Conservation (phyloP, 768 basidiomycete genomes). For the Lanmaoa rubissima region DNA sequence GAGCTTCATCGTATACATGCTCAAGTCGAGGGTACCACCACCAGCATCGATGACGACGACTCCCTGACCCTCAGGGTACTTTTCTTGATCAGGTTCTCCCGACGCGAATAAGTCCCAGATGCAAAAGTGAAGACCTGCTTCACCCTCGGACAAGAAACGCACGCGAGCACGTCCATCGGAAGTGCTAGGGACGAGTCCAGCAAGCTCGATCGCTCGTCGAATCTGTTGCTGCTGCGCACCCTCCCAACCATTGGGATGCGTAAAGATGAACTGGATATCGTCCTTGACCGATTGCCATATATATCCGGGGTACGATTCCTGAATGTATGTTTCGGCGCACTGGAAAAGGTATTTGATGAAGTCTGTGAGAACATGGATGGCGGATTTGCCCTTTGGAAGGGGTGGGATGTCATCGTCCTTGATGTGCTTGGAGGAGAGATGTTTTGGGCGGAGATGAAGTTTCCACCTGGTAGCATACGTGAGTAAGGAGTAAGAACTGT, state of each 20-base stretch:
- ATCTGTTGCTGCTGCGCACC: slow-evolving; percentile 52
- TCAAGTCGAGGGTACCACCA: slow-evolving; percentile 41
- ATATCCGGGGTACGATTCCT: slow-evolving; percentile 40
- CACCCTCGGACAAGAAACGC: slow-evolving; percentile 57
- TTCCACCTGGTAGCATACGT: slow-evolving; percentile 28
- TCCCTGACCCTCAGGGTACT: slow-evolving; percentile 24
- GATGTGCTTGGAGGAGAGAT: slow-evolving; percentile 25
- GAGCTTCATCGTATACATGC: slow-evolving; percentile 38
- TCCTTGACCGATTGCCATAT: slow-evolving; percentile 43
- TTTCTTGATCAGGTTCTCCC: slow-evolving; percentile 6
- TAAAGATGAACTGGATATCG: slow-evolving; percentile 48
- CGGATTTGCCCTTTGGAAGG: slow-evolving; percentile 39
- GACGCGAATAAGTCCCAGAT: slow-evolving; percentile 34
- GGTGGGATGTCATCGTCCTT: slow-evolving; percentile 34
- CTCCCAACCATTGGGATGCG: slow-evolving; percentile 66
- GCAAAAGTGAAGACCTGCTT: slow-evolving; percentile 58
- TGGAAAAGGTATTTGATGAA: slow-evolving; percentile 43
- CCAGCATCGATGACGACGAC: slow-evolving; percentile 51
- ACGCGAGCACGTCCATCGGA: slow-evolving; percentile 39
- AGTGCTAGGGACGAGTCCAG: slow-evolving; percentile 46
- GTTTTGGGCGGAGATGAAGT: slow-evolving; percentile 37
- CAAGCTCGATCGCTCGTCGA: slow-evolving; percentile 48
- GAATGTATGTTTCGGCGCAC: slow-evolving; percentile 44
- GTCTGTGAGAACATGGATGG: slow-evolving; percentile 42
- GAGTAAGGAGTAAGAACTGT: neutral